Conservation (phyloP, 2,329 filamentous ascomycete genomes). For the Lachnellula suecica region DNA sequence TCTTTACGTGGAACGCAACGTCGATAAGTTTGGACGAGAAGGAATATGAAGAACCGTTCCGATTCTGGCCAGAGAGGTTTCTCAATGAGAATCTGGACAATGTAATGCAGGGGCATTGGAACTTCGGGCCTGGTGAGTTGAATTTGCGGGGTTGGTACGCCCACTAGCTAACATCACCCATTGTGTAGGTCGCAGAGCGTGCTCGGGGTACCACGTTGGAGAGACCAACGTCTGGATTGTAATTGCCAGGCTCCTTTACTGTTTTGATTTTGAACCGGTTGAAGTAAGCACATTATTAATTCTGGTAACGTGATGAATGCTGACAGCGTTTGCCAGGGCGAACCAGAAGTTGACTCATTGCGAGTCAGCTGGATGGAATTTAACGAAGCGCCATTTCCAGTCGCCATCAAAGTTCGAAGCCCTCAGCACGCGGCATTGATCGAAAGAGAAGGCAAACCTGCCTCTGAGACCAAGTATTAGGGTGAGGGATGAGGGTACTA, state of each 20-base stretch:
- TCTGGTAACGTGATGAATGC: not conserved
- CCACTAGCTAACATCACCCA: too few species aligned
- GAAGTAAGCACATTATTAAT: not conserved
- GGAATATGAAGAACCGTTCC: conserved; percentile 46
- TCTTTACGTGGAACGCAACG: conserved; percentile 38
- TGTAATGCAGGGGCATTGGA: conserved; percentile 29
- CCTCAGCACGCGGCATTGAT: conserved; percentile 10
- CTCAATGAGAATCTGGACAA: conserved; percentile 39
- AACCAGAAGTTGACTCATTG: not conserved
- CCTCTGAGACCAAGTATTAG: conserved; percentile 7
- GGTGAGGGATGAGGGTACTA: not conserved
- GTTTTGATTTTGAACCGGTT: conserved; percentile 12
- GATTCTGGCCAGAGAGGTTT: conserved; percentile 46
- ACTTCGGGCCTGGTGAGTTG: conserved; percentile 33
- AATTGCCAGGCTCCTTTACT: conserved; percentile 25
- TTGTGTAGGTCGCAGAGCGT: conserved; percentile 31
- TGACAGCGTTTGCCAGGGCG: not conserved
- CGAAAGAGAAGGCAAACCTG: conserved; percentile 7
- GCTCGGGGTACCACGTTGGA: conserved; percentile 34
- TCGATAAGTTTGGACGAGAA: conserved; percentile 42
- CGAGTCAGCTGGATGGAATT: not conserved
- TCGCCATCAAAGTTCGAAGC: conserved; percentile 15
- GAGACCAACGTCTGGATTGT: conserved; percentile 32
- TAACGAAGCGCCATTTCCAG: conserved; percentile 7
- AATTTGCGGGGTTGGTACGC: too few species aligned